Evolutionary conservation across 2,329 filamentous ascomycete genomes (phyloP).

Genomic region (Hypoxylon sp.): DNA sequence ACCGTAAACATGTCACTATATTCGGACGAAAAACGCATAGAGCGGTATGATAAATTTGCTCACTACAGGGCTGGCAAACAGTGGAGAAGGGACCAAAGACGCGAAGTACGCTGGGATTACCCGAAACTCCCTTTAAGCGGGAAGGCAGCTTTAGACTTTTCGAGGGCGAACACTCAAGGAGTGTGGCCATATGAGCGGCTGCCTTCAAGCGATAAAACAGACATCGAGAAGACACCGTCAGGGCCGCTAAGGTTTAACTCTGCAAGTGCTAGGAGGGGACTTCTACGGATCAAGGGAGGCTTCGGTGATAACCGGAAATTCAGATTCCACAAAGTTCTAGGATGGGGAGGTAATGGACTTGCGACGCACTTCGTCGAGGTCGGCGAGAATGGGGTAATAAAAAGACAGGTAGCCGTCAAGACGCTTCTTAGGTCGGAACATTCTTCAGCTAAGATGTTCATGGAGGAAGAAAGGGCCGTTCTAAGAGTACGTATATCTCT

Average conservation of each 20-base stretch:
- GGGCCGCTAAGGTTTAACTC: not conserved
- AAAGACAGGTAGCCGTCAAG: not conserved
- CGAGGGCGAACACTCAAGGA: not conserved
- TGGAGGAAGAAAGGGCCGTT: not conserved
- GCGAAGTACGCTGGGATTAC: conserved; percentile 19
- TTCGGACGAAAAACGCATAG: not conserved
- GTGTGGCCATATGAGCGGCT: no score
- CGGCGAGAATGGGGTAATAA: not conserved
- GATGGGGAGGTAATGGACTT: not conserved
- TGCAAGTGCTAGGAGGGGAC: not conserved
- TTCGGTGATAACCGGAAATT: not conserved
- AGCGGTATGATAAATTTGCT: not conserved
- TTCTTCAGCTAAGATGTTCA: not conserved
- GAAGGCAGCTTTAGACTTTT: not conserved
- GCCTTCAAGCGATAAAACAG: not conserved
- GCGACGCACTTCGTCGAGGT: not conserved
- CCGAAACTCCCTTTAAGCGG: not conserved
- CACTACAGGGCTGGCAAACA: not conserved
- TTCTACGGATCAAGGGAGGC: not conserved
- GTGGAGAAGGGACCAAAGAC: conserved; percentile 6
- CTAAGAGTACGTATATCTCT: not conserved
- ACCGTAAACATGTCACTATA: not conserved
- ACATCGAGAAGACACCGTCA: not conserved
- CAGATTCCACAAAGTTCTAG: not conserved
- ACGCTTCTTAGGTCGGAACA: not conserved